Evolutionary conservation across 2,329 filamentous ascomycete genomes (phyloP).

Genomic region (Calonectria hawksworthii): DNA sequence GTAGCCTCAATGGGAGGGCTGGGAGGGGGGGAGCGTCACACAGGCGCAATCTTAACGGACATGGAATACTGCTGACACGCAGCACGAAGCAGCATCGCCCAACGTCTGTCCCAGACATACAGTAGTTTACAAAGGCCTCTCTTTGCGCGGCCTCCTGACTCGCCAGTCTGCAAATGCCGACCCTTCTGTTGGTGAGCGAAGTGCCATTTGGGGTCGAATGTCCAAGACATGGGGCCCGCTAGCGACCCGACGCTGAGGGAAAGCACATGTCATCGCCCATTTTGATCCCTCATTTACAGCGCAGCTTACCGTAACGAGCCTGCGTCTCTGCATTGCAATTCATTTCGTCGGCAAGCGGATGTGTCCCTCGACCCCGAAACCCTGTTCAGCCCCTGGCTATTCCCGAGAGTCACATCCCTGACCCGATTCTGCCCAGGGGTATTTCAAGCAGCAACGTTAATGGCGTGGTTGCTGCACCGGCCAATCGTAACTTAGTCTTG

Average conservation of each 20-base stretch:
- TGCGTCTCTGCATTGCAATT: slow-evolving; percentile 18
- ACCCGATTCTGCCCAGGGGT: slow-evolving; percentile 29
- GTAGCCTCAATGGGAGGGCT: slow-evolving; percentile 8
- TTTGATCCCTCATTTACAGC: not conserved
- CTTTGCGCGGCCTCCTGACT: slow-evolving; percentile 21
- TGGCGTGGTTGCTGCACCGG: slow-evolving; percentile 34
- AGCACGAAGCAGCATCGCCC: slow-evolving; percentile 2
- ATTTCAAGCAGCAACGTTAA: slow-evolving; percentile 30
- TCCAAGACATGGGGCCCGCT: slow-evolving; percentile 9
- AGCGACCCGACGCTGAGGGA: slow-evolving; percentile 17
- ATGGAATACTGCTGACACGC: slow-evolving; percentile 24
- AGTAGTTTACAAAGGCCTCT: slow-evolving; percentile 26
- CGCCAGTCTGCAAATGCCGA: slow-evolving; percentile 4
- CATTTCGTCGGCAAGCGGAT: slow-evolving; percentile 7
- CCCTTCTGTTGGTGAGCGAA: slow-evolving; percentile 9
- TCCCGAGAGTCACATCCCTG: slow-evolving; percentile 39
- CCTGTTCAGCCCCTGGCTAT: slow-evolving; percentile 30
- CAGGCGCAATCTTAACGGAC: slow-evolving; percentile 12
- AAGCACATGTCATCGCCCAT: not conserved
- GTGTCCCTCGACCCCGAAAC: slow-evolving; percentile 2
- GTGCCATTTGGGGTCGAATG: slow-evolving; percentile 1
- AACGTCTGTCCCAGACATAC: slow-evolving; percentile 26
- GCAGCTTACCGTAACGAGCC: slow-evolving; percentile 16
- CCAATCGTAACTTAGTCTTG: slow-evolving; percentile 29
- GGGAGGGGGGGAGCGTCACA: slow-evolving; percentile 14